Conservation (phyloP, 768 basidiomycete genomes). For the Daedalea quercina region DNA sequence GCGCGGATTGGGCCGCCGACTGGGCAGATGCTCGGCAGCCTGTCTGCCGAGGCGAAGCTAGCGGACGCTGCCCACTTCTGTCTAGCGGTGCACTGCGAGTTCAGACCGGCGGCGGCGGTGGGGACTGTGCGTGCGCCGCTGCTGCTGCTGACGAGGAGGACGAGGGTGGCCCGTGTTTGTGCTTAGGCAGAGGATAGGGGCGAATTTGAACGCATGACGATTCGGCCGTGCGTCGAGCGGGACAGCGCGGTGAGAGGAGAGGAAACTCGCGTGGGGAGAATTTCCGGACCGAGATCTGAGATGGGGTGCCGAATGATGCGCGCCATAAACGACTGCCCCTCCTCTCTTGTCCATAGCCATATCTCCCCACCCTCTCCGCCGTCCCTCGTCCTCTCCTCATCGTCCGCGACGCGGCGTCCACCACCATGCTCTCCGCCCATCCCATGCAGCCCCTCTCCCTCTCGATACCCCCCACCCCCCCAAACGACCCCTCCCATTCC, state of each 20-base stretch:
- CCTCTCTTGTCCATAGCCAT: slow-evolving; percentile 1
- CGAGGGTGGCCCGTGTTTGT: neutral
- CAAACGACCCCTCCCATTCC: slow-evolving; percentile 4
- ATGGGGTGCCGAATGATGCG: slow-evolving; percentile 17
- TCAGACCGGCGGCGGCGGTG: neutral
- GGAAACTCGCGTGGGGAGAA: slow-evolving; percentile 2
- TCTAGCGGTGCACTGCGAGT: neutral
- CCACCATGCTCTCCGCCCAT: slow-evolving; percentile 30
- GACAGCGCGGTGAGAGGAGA: neutral
- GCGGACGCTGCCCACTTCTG: neutral
- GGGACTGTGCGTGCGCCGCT: neutral
- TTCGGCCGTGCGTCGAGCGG: neutral
- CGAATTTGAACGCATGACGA: neutral
- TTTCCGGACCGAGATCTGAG: slow-evolving; percentile 19
- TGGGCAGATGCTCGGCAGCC: neutral
- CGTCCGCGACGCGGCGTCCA: slow-evolving; percentile 8
- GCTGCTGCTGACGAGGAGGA: neutral
- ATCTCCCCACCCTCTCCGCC: slow-evolving; percentile 9
- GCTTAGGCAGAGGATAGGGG: neutral
- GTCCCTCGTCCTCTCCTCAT: neutral
- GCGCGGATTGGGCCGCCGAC: neutral
- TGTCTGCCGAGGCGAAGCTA: neutral
- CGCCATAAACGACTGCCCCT: slow-evolving; percentile 10
- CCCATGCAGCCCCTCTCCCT: slow-evolving; percentile 28
- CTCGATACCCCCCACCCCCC: slow-evolving; percentile 12